A percentile compares a stretch with the other conserved stretches of the same genome.
These are phyloP conservation scores for Salicornia ramosissima DNA, from an alignment of 148 eudicot genomes.

Conservation along the genomic window DNA sequence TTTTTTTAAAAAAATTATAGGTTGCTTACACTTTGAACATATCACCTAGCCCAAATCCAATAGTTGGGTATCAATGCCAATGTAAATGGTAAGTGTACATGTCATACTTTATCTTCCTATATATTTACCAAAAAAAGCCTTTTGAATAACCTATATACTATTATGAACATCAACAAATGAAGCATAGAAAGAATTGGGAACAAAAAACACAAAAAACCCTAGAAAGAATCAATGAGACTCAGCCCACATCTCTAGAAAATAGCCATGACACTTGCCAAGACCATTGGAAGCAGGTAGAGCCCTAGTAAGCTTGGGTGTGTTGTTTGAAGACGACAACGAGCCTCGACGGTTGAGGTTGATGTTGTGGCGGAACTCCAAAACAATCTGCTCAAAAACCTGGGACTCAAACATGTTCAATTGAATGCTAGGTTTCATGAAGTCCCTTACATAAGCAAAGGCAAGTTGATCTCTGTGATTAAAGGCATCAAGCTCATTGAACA, in stretches of 20 bases:
- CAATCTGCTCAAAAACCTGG: constrained; percentile 84
- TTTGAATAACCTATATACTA: neutral
- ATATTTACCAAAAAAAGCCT: no score
- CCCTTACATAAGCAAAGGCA: constrained; percentile 81
- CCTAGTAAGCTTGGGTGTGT: constrained; percentile 29
- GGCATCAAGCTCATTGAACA: constrained; percentile 79
- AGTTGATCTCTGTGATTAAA: constrained; percentile 88
- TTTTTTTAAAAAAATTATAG: no score
- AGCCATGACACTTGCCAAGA: constrained; percentile 45
- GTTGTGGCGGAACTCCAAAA: constrained; percentile 77
- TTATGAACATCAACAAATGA: neutral
- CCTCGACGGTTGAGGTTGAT: constrained; percentile 36
- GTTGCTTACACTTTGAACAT: neutral
- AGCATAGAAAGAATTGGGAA: no score
- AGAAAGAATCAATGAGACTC: constrained; percentile 47
- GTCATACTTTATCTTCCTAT: no score
- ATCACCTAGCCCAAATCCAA: neutral
- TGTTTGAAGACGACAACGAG: neutral
- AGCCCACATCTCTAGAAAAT: constrained; percentile 71
- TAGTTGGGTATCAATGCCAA: no score
- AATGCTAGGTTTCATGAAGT: constrained; percentile 65
- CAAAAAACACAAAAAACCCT: neutral
- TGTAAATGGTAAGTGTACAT: no score
- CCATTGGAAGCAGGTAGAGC: constrained; percentile 37
- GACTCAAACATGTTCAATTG: constrained; percentile 81